phyloP scores from a whole-genome alignment of 345 rosid genomes.

The Corchorus olitorius region DNA sequence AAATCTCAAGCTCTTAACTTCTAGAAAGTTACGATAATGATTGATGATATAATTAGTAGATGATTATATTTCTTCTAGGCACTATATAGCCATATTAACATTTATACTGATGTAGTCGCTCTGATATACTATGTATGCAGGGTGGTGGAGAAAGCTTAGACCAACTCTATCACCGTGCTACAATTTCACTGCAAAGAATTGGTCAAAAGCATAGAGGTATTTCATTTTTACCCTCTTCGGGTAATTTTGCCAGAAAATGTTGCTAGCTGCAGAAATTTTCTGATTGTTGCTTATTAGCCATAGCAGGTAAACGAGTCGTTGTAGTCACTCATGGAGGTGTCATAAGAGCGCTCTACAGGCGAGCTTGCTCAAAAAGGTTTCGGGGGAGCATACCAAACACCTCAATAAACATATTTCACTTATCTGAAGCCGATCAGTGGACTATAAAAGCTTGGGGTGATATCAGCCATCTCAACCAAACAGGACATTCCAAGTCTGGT shows the following conservation, averaged over 20 bases:
- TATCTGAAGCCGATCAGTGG: conserved; percentile 58
- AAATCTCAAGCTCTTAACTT: too few species aligned
- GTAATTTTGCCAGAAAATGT: too few species aligned
- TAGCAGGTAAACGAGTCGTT: conserved; percentile 63
- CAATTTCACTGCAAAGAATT: conserved; percentile 64
- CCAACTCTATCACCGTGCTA: conserved; percentile 64
- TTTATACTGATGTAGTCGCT: background rate
- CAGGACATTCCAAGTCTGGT: conserved; percentile 52
- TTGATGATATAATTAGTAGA: background rate
- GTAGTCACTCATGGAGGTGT: conserved; percentile 84
- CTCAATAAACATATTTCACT: conserved; percentile 61
- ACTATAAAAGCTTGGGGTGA: conserved; percentile 57
- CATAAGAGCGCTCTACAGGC: conserved; percentile 59
- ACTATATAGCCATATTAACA: background rate
- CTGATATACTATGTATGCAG: conserved; percentile 30
- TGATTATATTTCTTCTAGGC: background rate
- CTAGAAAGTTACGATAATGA: background rate
- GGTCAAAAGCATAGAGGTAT: conserved; percentile 64
- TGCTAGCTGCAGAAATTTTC: too few species aligned
- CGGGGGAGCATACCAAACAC: conserved; percentile 60
- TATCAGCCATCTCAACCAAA: conserved; percentile 55
- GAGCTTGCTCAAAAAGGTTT: conserved; percentile 60
- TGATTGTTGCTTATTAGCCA: background rate
- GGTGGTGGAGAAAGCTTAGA: conserved; percentile 94
- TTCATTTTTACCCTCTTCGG: too few species aligned